Percentiles rank a stretch among this genome's conserved stretches.
These are phyloP conservation scores for Nicotiana paniculata DNA, from an alignment of 257 asterid genomes.

Conservation along the genomic window DNA sequence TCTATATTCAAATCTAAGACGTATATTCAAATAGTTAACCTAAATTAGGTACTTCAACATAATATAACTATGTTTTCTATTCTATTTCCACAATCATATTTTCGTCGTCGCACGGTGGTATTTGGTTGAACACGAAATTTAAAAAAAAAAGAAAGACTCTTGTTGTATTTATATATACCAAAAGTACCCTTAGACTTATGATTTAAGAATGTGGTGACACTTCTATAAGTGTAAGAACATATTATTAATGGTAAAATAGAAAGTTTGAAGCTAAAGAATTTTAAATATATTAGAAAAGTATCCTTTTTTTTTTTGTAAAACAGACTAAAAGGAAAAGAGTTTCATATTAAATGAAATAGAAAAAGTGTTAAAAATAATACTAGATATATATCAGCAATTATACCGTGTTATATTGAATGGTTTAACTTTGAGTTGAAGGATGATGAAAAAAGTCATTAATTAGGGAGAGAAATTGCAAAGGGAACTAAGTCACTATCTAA, in stretches of 20 bases:
- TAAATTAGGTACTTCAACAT: slow-evolving; percentile 19
- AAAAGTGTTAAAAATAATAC: no score
- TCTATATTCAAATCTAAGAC: slow-evolving; percentile 7
- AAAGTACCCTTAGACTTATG: neutral
- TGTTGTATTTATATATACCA: neutral
- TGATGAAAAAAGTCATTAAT: neutral
- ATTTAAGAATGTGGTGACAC: neutral
- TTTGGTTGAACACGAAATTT: neutral
- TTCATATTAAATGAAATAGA: neutral
- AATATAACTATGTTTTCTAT: neutral
- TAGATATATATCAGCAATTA: no score
- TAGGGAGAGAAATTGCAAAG: neutral
- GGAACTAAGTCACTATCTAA: neutral
- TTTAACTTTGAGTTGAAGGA: neutral
- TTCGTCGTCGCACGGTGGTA: rapidly evolving
- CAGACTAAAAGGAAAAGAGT: no score
- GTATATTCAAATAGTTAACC: slow-evolving; percentile 7
- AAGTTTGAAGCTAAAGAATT: neutral
- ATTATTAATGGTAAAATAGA: neutral
- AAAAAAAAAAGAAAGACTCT: neutral
- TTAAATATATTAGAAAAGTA: no score
- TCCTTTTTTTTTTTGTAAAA: no score
- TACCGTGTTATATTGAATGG: no score
- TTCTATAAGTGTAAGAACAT: neutral
- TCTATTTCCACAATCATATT: neutral